Percentiles rank a stretch among this genome's conserved stretches.
Conservation (phyloP, 164 flowering plant species). For the Pachysandra terminalis region DNA sequence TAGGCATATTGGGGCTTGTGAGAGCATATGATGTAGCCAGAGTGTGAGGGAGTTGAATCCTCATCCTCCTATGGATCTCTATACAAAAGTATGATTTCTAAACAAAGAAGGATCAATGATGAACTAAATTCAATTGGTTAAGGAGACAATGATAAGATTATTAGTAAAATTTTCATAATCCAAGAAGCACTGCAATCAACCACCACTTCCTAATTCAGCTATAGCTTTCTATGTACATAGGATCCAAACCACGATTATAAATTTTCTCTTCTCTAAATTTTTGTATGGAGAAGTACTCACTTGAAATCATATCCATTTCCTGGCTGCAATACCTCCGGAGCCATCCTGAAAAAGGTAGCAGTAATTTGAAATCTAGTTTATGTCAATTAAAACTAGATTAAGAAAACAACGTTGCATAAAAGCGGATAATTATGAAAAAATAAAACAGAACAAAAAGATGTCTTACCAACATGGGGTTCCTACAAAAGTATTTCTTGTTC, state of each 20-base stretch:
- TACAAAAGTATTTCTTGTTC: conserved; percentile 91
- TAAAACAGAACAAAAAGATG: neutral
- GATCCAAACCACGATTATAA: neutral
- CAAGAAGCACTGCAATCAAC: too few relatives aligned
- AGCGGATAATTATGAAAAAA: neutral
- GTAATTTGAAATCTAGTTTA: neutral
- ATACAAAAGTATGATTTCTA: too few relatives aligned
- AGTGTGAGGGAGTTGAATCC: too few relatives aligned
- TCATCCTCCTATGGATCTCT: too few relatives aligned
- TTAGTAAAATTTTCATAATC: too few relatives aligned
- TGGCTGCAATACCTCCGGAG: conserved; percentile 98
- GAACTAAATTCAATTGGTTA: too few relatives aligned
- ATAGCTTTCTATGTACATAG: neutral
- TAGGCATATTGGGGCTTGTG: too few relatives aligned
- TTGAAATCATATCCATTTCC: conserved; percentile 95
- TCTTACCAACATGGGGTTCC: conserved; percentile 99
- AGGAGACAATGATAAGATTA: too few relatives aligned
- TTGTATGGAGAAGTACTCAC: conserved; percentile 43
- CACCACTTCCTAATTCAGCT: neutral
- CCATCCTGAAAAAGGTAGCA: conserved; percentile 72
- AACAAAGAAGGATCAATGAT: too few relatives aligned
- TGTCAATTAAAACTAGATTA: neutral
- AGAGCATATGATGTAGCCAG: too few relatives aligned
- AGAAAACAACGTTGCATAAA: neutral
- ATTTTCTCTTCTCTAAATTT: neutral